A percentile compares a stretch with the other conserved stretches of the same genome.
Evolutionary conservation across 176 grass and related monocot species (phyloP).

Genomic region (Lolium multiflorum): DNA sequence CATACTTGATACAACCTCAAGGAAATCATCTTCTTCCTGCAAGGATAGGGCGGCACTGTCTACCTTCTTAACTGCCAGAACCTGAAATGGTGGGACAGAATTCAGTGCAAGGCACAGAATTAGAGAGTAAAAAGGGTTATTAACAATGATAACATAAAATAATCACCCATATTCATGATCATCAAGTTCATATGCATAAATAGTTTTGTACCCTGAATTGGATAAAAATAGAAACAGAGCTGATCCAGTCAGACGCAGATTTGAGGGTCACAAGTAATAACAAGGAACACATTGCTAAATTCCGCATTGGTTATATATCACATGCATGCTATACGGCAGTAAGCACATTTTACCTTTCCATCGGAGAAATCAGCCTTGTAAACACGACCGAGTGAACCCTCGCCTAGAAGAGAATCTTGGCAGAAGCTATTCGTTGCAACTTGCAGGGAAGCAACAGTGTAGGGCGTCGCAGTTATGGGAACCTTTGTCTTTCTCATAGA

Average conservation of each 20-base stretch:
- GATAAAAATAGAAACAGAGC: constrained; percentile 10
- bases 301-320: not conserved
- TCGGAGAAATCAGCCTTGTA: constrained; percentile 92
- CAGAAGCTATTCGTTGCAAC: constrained; percentile 94
- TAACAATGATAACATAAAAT: constrained; percentile 19
- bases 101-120: constrained; percentile 28
- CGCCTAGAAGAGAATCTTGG: constrained; percentile 94
- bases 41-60: constrained; percentile 79
- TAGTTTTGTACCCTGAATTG: not conserved
- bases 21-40: constrained; percentile 96
- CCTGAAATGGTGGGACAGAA: constrained; percentile 59
- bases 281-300: not conserved
- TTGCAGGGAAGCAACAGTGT: constrained; percentile 93
- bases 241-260: not conserved
- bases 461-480: constrained; percentile 69
- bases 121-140: not conserved
- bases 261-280: constrained; percentile 19
- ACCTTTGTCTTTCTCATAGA: constrained; percentile 70
- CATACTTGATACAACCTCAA: constrained; percentile 93
- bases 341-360: constrained; percentile 73
- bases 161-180: constrained; percentile 7
- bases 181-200: constrained; percentile 2
- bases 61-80: constrained; percentile 96
- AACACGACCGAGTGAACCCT: constrained; percentile 95
- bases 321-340: not conserved